Percentiles rank a stretch among this genome's conserved stretches.
Evolutionary conservation across 2,329 filamentous ascomycete species (phyloP).

Genomic region (Aschersonia sp.): DNA sequence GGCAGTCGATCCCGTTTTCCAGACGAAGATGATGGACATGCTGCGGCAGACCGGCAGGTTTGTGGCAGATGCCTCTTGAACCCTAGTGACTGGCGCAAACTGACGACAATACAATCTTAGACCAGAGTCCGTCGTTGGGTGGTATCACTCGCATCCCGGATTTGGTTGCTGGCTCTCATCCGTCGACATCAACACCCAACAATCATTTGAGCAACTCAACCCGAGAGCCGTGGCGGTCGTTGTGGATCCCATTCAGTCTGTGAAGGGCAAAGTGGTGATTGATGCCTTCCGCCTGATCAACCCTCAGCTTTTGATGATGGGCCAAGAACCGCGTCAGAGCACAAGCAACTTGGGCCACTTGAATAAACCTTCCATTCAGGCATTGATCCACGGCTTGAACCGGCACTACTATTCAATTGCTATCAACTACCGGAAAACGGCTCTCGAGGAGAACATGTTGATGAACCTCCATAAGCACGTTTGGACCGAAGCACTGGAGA

Average conservation of each 20-base stretch:
- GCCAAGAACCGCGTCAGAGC: conserved; percentile 92
- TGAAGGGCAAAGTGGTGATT: conserved; percentile 99
- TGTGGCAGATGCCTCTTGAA: conserved; percentile 10
- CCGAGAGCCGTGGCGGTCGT: conserved; percentile 94
- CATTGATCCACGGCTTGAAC: conserved; percentile 94
- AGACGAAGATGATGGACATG: conserved; percentile 99
- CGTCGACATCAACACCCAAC: conserved; percentile 98
- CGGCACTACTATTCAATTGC: conserved; percentile 98
- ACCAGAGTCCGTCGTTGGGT: conserved; percentile 93
- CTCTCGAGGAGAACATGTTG: conserved; percentile 96
- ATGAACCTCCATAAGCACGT: conserved; percentile 99
- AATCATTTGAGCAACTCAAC: conserved; percentile 98
- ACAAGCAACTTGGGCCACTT: conserved; percentile 95
- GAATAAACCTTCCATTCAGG: conserved; percentile 99
- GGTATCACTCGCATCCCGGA: conserved; percentile 98
- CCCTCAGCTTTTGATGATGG: conserved; percentile 93
- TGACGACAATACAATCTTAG: conserved; percentile 26
- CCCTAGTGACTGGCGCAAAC: conserved; percentile 5
- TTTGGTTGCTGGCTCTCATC: conserved; percentile 99
- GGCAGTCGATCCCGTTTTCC: conserved; percentile 95
- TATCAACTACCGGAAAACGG: conserved; percentile 96
- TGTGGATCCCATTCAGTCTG: conserved; percentile 95
- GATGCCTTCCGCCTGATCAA: conserved; percentile 98
- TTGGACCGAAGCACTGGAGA: conserved; percentile 93
- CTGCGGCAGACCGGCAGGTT: conserved; percentile 90